Percentiles rank a stretch among this genome's conserved stretches.
phyloP scores from a whole-genome alignment of 768 basidiomycete genomes.

The Tremella fuciformis region DNA sequence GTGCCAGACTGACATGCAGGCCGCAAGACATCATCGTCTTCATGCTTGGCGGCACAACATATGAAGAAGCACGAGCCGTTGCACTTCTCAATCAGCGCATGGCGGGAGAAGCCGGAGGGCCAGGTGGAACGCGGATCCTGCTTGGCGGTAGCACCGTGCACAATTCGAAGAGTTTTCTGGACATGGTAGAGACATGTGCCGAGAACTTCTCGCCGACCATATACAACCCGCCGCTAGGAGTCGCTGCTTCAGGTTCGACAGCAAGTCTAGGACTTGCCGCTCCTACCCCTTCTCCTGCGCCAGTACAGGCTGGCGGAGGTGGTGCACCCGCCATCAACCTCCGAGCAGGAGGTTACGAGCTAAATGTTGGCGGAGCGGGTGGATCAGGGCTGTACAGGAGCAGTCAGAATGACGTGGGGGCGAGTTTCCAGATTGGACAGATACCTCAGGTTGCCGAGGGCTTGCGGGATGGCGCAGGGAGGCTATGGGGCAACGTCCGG shows the following conservation, averaged over 20 bases:
- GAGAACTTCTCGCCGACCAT: conserved; percentile 52
- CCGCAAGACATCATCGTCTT: conserved; percentile 96
- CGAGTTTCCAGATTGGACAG: conserved; percentile 42
- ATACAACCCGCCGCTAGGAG: conserved; percentile 51
- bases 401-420: conserved; percentile 55
- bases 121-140: conserved; percentile 69
- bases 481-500: conserved; percentile 81
- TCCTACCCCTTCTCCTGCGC: conserved; percentile 55
- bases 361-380: conserved; percentile 82
- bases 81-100: conserved; percentile 80
- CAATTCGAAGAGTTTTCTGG: conserved; percentile 88
- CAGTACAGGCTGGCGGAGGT: conserved; percentile 6
- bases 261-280: conserved; percentile 10
- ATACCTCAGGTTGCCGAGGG: conserved; percentile 63
- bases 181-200: conserved; percentile 74
- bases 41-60: conserved; percentile 93
- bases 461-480: conserved; percentile 81
- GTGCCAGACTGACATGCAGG: conserved; percentile 54
- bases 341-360: conserved; percentile 86
- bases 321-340: conserved; percentile 64
- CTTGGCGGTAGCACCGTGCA: conserved; percentile 94
- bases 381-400: conserved; percentile 83
- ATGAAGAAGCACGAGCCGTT: conserved; percentile 85
- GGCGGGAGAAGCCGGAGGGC: conserved; percentile 51
- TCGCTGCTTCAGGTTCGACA: conserved; percentile 70